Base-by-base conservation (phyloP, 345 rosid genomes). In the Citrus maxima region DNA sequence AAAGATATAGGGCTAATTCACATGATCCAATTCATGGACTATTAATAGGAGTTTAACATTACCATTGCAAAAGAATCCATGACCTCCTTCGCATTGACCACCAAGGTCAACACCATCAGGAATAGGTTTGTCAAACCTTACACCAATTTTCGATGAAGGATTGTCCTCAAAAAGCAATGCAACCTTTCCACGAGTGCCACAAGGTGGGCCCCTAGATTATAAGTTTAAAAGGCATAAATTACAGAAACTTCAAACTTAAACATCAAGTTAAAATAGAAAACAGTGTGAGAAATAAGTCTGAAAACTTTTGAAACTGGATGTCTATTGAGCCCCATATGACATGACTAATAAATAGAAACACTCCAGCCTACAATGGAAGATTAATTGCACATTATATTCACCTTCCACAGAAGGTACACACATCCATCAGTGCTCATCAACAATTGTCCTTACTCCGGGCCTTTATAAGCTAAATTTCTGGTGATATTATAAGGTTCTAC, bases 91-190 rank as follows among this genome's bases (percentile, higher is more conserved):
- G 78, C 97, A 92, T 9, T 54, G 84, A 76, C 82, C 89, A 79
- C 94, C 95, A 75, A 93, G 97, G 86, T 95, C 97, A 77, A 92
- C 97, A 7, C 98, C 98, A 72, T 93, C 97, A 64, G 88, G 84
- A 76, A 95, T 74, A 51, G 89, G 87, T 82, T 89, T 88, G 82
- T 93, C 95, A 91, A 93, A 95, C 81, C 85, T 92, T 77, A 93
- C 94, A 55, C 98, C 98, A 78, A 93, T 84, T 86, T 95, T 93
- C 55, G 98, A 89, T 71, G 80, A 71, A 83, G 91, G 91, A 87
- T 91, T 93, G 65, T 88, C 93, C 75, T 88, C 92, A 72, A 92
- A 95, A 59, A 78, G 85, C 72, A 93, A 87, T 18, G 80, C 79
- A 67, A 93, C 94, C 80, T 82, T 90, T 81, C 98, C 98, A 69